Evolutionary conservation across 768 basidiomycete species (phyloP).

Genomic region (Zangia roseola): DNA sequence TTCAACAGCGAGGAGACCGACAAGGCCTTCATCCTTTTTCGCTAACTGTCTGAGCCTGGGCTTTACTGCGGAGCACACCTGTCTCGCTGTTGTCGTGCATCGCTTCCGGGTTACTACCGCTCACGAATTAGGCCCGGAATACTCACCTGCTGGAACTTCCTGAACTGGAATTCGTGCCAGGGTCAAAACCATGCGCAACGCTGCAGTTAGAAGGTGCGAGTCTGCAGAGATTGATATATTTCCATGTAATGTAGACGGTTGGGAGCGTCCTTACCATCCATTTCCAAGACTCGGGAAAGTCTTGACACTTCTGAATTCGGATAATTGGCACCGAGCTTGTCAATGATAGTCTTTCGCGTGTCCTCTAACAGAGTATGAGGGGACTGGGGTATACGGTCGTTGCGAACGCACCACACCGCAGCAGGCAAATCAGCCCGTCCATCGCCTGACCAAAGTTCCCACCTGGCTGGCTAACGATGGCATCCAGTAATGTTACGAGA

Average conservation of each 20-base stretch:
- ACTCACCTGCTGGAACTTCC: conserved; percentile 10
- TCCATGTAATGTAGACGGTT: too few relatives aligned
- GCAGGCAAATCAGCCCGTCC: conserved; percentile 19
- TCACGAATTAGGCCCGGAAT: background rate
- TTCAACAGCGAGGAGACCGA: conserved; percentile 23
- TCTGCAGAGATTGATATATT: conserved; percentile 5
- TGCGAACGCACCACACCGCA: conserved; percentile 15
- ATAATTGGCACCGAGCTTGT: conserved; percentile 2
- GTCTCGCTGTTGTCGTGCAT: background rate
- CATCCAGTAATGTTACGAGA: conserved; percentile 16
- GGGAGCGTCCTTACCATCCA: conserved; percentile 7
- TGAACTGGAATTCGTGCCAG: conserved; percentile 10
- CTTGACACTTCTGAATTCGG: background rate
- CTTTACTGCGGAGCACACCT: conserved; percentile 5
- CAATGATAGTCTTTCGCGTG: conserved; percentile 4
- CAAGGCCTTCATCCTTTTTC: background rate
- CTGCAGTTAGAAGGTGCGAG: conserved; percentile 6
- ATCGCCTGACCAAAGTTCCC: conserved; percentile 20
- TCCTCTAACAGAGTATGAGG: conserved; percentile 7
- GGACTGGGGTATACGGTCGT: background rate
- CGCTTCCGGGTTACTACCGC: too few relatives aligned
- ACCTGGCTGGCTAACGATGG: background rate
- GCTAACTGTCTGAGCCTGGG: conserved; percentile 17
- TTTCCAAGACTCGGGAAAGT: conserved; percentile 15
- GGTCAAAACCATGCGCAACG: conserved; percentile 17